Evolutionary conservation across 2,329 filamentous ascomycete species (phyloP), one percentile per base, ranked within the genome.

Genomic region (Zymoseptoria brevis): DNA sequence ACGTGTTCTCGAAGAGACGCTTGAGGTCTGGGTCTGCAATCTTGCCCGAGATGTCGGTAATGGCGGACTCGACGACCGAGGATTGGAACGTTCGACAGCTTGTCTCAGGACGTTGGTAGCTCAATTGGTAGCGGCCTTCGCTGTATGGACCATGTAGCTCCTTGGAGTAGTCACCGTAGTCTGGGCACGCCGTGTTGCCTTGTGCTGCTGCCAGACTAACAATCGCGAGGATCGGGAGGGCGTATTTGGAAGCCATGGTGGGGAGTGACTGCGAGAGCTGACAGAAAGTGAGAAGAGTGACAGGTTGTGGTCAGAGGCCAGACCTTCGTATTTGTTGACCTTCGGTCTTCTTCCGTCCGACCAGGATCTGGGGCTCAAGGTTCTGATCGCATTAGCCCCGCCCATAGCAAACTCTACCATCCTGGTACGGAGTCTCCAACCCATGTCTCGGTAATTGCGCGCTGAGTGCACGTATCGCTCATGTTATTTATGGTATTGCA

Each of bases 1-100:
- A 90, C 1, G 84, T 78, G 70, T 91, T 91, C 65, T 84, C 75
- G 68, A 91, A 91, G 9, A 91, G 76, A 3, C 86, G 80, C 70
- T 81, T 85, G 19, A 91, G 78, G 70, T 92, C 88, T 0, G 76
- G 77, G 62, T 80, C 78, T 21, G 69, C 67, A 60, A 80, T 79
- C 26, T 65, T 61, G 8, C 48, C 45, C 8, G 60, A 57, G 22
- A 75, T 69, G 7, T 64, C 62, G 8, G 63, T 58, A 30, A 79
- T 62, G 0, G 69, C 69, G 53, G 73, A 67, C 66, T 80, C 77
- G 3, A 80, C 71, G 11, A 69, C 68, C 29, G 73, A 72, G 8
- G 75, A 77, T 56, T 75, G 75, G 71, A 79, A 80, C 1, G 78
- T 80, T 21, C 78, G 73, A 62, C 78, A 80, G 61, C 70, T 66